These are phyloP conservation scores for Tolypocladium ovalisporum DNA, from an alignment of 2,329 filamentous ascomycete genomes.

Conservation along the genomic window DNA sequence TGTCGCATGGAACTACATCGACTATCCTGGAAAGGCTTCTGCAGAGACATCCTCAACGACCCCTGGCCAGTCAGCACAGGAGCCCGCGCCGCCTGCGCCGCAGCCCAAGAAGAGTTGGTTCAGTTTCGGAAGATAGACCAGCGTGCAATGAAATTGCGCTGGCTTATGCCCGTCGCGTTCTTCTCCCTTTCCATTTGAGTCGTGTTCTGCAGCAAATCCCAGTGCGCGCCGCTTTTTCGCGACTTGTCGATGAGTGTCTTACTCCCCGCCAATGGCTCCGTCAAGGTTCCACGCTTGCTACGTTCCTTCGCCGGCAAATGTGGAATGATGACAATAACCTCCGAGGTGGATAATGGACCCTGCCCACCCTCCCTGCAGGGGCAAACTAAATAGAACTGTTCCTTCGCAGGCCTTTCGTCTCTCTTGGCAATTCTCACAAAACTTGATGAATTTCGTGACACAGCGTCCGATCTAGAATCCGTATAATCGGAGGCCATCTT, in stretches of 20 bases:
- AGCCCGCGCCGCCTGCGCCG: constrained; percentile 14
- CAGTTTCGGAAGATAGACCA: constrained; percentile 46
- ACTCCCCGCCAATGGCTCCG: background rate
- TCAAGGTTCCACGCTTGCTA: background rate
- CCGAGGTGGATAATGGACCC: background rate
- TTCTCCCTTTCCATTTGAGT: no score
- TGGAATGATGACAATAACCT: background rate
- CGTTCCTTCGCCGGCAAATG: background rate
- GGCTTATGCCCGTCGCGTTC: background rate
- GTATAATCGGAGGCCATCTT: background rate
- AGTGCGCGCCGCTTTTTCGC: background rate
- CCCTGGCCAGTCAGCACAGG: constrained; percentile 26
- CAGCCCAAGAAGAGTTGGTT: constrained; percentile 63
- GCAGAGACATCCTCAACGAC: constrained; percentile 17
- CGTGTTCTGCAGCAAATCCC: background rate
- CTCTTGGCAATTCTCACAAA: no score
- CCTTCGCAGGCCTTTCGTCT: background rate
- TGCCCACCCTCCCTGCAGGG: background rate
- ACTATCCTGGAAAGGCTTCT: constrained; percentile 60
- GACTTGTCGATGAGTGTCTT: background rate
- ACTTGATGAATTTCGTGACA: no score
- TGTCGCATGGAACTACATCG: constrained; percentile 94
- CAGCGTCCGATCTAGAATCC: background rate
- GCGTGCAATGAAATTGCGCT: background rate
- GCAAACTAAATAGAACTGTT: background rate